Evolutionary conservation across 371 early-diverging fungal species (phyloP), one percentile per base, ranked within the genome.

Genomic region (Lichtheimia hyalospora): DNA sequence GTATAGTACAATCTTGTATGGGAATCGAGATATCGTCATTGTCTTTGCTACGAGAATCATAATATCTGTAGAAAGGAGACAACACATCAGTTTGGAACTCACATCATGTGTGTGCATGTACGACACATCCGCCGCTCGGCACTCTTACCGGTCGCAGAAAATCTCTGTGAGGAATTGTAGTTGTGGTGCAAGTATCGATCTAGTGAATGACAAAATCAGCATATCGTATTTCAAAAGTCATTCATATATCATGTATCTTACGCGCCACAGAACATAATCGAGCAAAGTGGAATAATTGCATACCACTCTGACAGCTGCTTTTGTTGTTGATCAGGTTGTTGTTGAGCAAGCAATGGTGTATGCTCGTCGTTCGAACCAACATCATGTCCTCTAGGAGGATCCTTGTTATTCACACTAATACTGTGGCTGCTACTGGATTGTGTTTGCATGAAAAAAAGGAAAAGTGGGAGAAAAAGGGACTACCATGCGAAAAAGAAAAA

Each of bases 1-100:
- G 81, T 10, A 80, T 68, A 28, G 71, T 44, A 49, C 81, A 80
- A 41, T 73, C 64, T 50, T 65, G 65, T 10, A 68, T 49, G 10
- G 77, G 70, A 54, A 65, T 55, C 14, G 46, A 60, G n/a, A 52
- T 48, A 21, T 42, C 42, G 16, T 44, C 25, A 6, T 40, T 28
- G 51, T 43, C 50, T 1, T 16, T 13, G 5, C 41, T 49, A 28
- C 59, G 51, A 21, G 69, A 52, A 23, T 64, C 57, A 52, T 74
- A 71, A 43, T 74, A 68, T 63, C 74, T 73, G 18, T 52, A 24
- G 7, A 23, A 49, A 16, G 20, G 14, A 6, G n/a, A 16, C 46
- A 13, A 49, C 15, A 24, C 12, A 46, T 16, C 34, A 34, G 24
- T 20, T 53, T 14, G 27, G n/a, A n/a, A n/a, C n/a, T n/a, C 27